Percentiles rank a stretch among this genome's conserved stretches.
Evolutionary conservation across 1,284 basidiomycete species (phyloP).

Genomic region (Flammula alnicola): DNA sequence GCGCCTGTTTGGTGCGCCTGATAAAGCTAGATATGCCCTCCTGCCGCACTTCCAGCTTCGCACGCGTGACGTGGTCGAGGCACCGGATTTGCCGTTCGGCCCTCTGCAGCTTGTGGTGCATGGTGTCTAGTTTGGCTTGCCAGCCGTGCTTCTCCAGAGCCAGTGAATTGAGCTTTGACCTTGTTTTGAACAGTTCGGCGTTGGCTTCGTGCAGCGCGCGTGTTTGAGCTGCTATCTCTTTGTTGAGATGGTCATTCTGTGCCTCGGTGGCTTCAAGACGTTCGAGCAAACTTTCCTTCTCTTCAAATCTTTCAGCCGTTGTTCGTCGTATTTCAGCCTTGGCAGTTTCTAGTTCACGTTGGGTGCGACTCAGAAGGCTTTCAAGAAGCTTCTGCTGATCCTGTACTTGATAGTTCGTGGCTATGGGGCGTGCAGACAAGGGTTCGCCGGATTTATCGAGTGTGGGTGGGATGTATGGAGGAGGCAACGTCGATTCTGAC

Average conservation of each 20-base stretch:
- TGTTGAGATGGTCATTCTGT: neutral
- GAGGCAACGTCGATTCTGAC: neutral
- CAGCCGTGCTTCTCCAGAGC: slow-evolving; percentile 15
- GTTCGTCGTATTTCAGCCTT: neutral
- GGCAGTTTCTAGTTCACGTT: neutral
- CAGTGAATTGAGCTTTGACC: neutral
- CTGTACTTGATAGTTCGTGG: neutral
- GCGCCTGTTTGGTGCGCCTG: neutral
- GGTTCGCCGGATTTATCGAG: neutral
- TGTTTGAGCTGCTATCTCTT: neutral
- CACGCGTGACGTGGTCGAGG: slow-evolving; percentile 12
- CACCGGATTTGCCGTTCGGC: slow-evolving; percentile 14
- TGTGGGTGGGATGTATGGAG: slow-evolving; percentile 1
- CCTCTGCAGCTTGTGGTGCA: slow-evolving; percentile 8
- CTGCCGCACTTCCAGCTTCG: slow-evolving; percentile 8
- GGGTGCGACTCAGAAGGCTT: neutral
- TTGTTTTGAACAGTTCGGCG: neutral
- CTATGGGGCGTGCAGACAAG: neutral
- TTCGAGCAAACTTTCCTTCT: neutral
- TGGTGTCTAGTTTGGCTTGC: slow-evolving; percentile 15
- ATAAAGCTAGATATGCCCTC: neutral
- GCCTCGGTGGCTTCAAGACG: neutral
- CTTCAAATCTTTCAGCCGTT: slow-evolving; percentile 2
- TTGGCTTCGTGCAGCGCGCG: neutral
- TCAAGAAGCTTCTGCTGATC: neutral